phyloP scores from a whole-genome alignment of 495 filamentous ascomycete genomes.

The Penicillium ochrochloron region DNA sequence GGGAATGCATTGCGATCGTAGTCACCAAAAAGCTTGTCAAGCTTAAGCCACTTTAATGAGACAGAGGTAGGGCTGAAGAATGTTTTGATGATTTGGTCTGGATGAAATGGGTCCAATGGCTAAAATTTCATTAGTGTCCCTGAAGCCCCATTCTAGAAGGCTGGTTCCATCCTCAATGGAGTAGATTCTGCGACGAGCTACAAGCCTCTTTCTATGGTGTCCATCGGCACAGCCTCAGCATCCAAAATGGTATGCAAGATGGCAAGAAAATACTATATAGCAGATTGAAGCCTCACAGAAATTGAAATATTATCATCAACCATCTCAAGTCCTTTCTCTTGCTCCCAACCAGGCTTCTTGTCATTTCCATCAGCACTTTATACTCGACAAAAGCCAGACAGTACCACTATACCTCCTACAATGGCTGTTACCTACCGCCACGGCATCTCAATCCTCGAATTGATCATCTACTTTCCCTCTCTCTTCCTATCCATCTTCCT shows the following conservation, averaged over 20 bases:
- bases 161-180: background rate
- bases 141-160: conserved; percentile 13
- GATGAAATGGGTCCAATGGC: background rate
- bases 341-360: background rate
- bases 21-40: conserved; percentile 5
- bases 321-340: background rate
- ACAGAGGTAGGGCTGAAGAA: background rate
- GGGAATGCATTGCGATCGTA: conserved; percentile 23
- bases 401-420: conserved; percentile 5
- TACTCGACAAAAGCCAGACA: background rate
- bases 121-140: background rate
- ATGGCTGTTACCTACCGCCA: conserved; percentile 36
- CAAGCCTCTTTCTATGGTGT: background rate
- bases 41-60: background rate
- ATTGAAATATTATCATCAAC: background rate
- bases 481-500: conserved; percentile 40
- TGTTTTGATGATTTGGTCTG: background rate
- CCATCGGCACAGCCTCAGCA: conserved; percentile 12
- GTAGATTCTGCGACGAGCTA: background rate
- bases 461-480: conserved; percentile 41
- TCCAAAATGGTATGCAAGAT: conserved; percentile 14
- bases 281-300: background rate
- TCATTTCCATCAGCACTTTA: background rate
- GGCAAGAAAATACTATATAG: conserved; percentile 13
- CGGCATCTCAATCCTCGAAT: conserved; percentile 42